These are phyloP conservation scores for Beauveria medogensis DNA, from an alignment of 2,329 filamentous ascomycete species.

Conservation along the genomic window DNA sequence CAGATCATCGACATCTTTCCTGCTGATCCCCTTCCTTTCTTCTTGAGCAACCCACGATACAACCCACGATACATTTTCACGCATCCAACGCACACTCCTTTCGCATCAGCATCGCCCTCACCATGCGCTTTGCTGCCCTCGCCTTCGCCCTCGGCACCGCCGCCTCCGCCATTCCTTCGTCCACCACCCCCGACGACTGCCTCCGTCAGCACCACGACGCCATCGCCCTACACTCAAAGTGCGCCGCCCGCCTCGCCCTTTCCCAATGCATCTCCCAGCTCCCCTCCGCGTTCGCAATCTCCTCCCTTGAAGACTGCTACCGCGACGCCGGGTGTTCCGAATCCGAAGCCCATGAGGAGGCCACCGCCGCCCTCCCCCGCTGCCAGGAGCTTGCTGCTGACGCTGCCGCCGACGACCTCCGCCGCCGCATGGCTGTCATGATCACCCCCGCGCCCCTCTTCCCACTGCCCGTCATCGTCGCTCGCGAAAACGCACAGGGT, in stretches of 20 bases:
- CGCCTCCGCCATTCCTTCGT: constrained; percentile 22
- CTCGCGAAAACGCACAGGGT: constrained; percentile 11
- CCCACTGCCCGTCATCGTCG: constrained; percentile 9
- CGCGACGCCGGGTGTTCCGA: constrained; percentile 26
- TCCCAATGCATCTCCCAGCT: constrained; percentile 33
- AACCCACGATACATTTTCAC: not conserved
- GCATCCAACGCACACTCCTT: not conserved
- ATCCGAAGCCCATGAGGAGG: constrained; percentile 22
- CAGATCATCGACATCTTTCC: constrained; percentile 1
- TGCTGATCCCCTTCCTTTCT: not conserved
- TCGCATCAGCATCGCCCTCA: not conserved
- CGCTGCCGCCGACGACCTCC: constrained; percentile 12
- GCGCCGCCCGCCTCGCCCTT: constrained; percentile 35
- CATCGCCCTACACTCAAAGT: constrained; percentile 33
- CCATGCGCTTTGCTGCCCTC: constrained; percentile 26
- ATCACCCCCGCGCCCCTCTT: constrained; percentile 8
- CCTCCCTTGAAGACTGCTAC: constrained; percentile 32
- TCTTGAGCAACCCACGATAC: not conserved
- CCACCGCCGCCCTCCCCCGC: constrained; percentile 21
- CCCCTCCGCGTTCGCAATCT: constrained; percentile 20
- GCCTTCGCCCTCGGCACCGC: constrained; percentile 27
- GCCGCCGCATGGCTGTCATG: constrained; percentile 14
- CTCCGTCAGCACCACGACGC: constrained; percentile 29
- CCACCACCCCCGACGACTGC: constrained; percentile 25
- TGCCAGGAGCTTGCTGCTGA: constrained; percentile 23